Evolutionary conservation across 495 filamentous ascomycete species (phyloP).

Genomic region (Hypoxylon intermedium): DNA sequence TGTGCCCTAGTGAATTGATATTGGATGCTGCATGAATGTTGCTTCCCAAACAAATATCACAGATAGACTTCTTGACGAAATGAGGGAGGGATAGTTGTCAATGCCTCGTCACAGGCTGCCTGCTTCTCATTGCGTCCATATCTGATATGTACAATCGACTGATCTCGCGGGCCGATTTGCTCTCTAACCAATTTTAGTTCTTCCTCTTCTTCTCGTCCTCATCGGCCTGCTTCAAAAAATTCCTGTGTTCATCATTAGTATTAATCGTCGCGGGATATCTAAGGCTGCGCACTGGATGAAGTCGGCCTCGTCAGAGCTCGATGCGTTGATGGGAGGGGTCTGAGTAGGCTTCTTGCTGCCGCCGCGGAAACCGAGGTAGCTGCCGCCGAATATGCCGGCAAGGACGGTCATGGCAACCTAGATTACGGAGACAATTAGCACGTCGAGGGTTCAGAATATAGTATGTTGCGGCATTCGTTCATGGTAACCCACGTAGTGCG

Average conservation of each 20-base stretch:
- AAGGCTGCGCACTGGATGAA: conserved; percentile 87
- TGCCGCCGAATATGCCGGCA: conserved; percentile 66
- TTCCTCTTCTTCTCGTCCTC: conserved; percentile 72
- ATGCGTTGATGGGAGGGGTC: conserved; percentile 84
- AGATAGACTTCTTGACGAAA: background rate
- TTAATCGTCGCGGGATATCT: conserved; percentile 13
- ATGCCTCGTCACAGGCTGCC: conserved; percentile 20
- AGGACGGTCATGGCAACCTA: conserved; percentile 91
- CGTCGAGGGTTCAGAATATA: background rate
- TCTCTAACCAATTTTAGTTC: conserved; percentile 55
- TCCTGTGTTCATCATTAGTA: conserved; percentile 60
- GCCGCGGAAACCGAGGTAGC: conserved; percentile 63
- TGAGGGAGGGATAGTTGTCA: conserved; percentile 13
- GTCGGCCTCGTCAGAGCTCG: conserved; percentile 89
- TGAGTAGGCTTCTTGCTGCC: conserved; percentile 64
- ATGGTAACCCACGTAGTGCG: conserved; percentile 79
- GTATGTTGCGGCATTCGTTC: background rate
- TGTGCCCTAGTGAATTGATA: conserved; percentile 43
- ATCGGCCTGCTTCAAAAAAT: conserved; percentile 79
- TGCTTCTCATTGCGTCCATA: conserved; percentile 36
- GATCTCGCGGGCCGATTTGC: conserved; percentile 23
- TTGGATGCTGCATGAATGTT: background rate
- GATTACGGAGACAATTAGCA: conserved; percentile 36
- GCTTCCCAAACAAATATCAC: conserved; percentile 5
- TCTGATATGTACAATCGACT: conserved; percentile 45